phyloP scores from a whole-genome alignment of 495 filamentous ascomycete species.

The Neurospora sp. region DNA sequence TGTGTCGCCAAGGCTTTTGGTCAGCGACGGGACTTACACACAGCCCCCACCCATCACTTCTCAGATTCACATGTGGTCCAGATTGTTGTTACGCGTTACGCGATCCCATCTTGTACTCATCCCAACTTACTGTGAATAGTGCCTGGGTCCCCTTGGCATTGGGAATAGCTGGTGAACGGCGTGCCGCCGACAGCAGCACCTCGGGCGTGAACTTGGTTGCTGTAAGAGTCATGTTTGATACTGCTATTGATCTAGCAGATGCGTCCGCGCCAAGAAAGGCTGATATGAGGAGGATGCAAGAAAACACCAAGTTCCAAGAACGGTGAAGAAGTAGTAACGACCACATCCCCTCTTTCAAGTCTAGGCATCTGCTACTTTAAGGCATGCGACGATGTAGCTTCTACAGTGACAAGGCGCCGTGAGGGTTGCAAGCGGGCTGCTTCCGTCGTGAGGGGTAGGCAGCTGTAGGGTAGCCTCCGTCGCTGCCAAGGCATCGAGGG shows the following conservation, averaged over 20 bases:
- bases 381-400: not conserved
- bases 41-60: not conserved
- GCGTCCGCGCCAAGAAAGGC: not conserved
- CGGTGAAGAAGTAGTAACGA: not conserved
- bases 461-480: not conserved
- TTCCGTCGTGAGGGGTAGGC: not conserved
- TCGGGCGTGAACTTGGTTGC: slow-evolving; percentile 66
- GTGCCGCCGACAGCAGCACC: slow-evolving; percentile 76
- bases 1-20: not conserved
- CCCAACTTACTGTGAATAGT: slow-evolving; percentile 49
- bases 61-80: not conserved
- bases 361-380: not conserved
- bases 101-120: not conserved
- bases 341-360: not conserved
- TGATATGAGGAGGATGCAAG: slow-evolving; percentile 1
- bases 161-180: slow-evolving; percentile 65
- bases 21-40: not conserved
- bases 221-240: slow-evolving; percentile 48
- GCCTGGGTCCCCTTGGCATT: slow-evolving; percentile 60
- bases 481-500: not conserved
- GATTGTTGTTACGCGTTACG: not conserved
- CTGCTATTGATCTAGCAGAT: not conserved
- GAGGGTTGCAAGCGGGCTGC: not conserved
- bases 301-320: not conserved
- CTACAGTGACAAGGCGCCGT: not conserved